Evolutionary conservation across 2,329 filamentous ascomycete species (phyloP).

Genomic region (Sporothrix schenckii): DNA sequence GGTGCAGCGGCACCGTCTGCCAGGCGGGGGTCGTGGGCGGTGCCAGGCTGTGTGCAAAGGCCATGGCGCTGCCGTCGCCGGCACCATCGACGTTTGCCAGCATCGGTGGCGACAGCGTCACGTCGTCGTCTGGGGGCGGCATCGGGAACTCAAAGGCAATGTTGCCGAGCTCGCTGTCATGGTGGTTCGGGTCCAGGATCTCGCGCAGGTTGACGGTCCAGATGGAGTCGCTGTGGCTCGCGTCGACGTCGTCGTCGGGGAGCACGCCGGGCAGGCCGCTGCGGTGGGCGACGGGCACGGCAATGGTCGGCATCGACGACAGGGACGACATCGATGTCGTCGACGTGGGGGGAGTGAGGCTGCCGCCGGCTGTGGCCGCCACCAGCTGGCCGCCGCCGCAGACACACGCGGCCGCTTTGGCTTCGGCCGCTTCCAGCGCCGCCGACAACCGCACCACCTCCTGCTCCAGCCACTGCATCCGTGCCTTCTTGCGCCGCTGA

Average conservation of each 20-base stretch:
- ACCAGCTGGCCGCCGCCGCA: neutral
- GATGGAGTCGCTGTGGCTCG: conserved; percentile 2
- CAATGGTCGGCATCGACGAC: neutral
- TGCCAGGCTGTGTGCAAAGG: neutral
- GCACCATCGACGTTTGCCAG: neutral
- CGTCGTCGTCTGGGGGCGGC: conserved; percentile 7
- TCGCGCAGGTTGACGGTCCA: conserved; percentile 27
- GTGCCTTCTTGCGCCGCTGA: conserved; percentile 37
- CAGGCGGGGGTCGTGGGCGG: conserved; percentile 8
- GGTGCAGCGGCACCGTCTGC: conserved; percentile 30
- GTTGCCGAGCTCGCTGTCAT: conserved; percentile 30
- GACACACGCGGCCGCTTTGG: conserved; percentile 14
- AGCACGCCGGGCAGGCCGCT: neutral
- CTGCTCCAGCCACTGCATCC: conserved; percentile 35
- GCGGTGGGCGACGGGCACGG: neutral
- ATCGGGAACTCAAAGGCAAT: conserved; percentile 28
- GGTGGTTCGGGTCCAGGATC: conserved; percentile 26
- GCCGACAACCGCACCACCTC: conserved; percentile 34
- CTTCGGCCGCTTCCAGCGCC: conserved; percentile 24
- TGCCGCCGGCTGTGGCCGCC: neutral
- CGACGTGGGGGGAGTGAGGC: neutral
- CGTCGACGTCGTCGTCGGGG: conserved; percentile 3
- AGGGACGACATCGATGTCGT: neutral
- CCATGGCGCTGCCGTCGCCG: too few species aligned
- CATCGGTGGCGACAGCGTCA: neutral